Percentiles rank a stretch among this genome's conserved stretches.
Conservation (phyloP, 192 early-diverging fungal genomes). For the Mortierella antarctica region DNA sequence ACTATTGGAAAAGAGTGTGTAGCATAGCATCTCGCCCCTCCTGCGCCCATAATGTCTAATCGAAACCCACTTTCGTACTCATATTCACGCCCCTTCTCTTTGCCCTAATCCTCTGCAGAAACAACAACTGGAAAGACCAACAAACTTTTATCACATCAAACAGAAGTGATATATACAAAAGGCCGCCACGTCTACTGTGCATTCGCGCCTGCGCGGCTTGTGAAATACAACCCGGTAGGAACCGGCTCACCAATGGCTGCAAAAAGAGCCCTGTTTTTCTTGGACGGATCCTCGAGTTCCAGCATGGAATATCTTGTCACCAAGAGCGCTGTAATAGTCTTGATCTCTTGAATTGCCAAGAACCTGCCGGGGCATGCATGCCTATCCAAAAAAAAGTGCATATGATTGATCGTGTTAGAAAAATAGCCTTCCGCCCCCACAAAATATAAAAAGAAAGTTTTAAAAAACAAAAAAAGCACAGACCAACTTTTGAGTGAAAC, state of each 20-base stretch:
- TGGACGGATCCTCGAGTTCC: slow-evolving; percentile 15
- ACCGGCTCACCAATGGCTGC: slow-evolving; percentile 7
- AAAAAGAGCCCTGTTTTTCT: slow-evolving; percentile 1
- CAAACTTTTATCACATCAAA: too few relatives aligned
- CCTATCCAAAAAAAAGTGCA: slow-evolving; percentile 7
- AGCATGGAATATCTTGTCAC: slow-evolving; percentile 19
- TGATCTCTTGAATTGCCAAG: slow-evolving; percentile 20
- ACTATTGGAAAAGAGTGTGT: too few relatives aligned
- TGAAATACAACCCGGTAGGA: slow-evolving; percentile 10
- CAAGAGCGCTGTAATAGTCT: slow-evolving; percentile 7
- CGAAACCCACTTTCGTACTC: too few relatives aligned
- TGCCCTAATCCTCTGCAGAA: too few relatives aligned
- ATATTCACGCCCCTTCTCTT: too few relatives aligned
- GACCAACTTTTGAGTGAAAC: background rate
- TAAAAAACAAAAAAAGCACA: background rate
- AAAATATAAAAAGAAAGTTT: background rate
- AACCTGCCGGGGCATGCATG: slow-evolving; percentile 51
- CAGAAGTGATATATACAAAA: too few relatives aligned
- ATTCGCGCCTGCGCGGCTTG: background rate
- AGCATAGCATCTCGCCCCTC: too few relatives aligned
- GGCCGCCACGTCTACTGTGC: too few relatives aligned
- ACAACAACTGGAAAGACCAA: too few relatives aligned
- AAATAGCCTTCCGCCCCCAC: background rate
- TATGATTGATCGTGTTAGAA: too few relatives aligned
- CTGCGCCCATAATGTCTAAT: too few relatives aligned